Conservation (phyloP, 176 grass and related monocot species). For the Carex parvula region DNA sequence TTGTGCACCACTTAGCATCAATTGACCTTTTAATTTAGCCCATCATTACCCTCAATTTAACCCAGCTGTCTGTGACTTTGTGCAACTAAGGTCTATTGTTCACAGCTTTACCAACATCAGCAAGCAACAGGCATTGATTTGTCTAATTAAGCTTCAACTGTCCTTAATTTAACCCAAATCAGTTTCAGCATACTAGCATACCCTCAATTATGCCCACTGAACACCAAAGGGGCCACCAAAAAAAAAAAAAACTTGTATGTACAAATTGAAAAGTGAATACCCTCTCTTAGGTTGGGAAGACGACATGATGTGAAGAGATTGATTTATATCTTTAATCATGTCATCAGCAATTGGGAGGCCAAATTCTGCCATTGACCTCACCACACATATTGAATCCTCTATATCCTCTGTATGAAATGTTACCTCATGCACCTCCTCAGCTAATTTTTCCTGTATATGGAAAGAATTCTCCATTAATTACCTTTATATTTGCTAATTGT, state of each 20-base stretch:
- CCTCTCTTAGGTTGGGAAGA: slow-evolving; percentile 71
- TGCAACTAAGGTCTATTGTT: background rate
- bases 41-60: background rate
- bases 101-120: background rate
- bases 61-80: background rate
- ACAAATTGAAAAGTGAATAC: slow-evolving; percentile 32
- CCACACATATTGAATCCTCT: slow-evolving; percentile 80
- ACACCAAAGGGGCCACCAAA: background rate
- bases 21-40: background rate
- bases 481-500: background rate
- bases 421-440: slow-evolving; percentile 75
- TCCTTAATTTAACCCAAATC: background rate
- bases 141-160: background rate
- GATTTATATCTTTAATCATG: slow-evolving; percentile 97
- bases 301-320: slow-evolving; percentile 69
- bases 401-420: slow-evolving; percentile 89
- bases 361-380: slow-evolving; percentile 76
- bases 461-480: slow-evolving; percentile 28
- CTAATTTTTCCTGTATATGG: slow-evolving; percentile 50
- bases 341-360: slow-evolving; percentile 84
- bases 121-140: background rate
- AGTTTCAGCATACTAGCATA: background rate
- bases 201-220: background rate
- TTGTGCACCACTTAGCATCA: background rate
- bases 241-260: background rate